Base-by-base conservation (phyloP, 2,329 filamentous ascomycete species). In the Thielaviopsis musarum region DNA sequence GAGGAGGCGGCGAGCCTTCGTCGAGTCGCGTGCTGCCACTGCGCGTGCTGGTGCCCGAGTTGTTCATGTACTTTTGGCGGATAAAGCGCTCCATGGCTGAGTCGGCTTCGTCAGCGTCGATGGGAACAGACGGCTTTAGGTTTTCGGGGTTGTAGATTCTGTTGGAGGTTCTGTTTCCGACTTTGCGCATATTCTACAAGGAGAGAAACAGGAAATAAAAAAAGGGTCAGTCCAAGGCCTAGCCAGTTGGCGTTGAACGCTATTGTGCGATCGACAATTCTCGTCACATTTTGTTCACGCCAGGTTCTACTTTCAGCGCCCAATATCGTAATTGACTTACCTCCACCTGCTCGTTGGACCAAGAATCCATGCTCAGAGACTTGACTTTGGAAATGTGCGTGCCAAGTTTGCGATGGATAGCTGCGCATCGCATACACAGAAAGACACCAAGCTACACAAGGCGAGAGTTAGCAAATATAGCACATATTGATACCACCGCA, bases 361-460 rank as follows among this genome's bases (percentile, higher is more conserved):
- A 98, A 65, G 86, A 93, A 73, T 98, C 93, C 91, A 98, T 97
- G 71, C 87, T 97, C 74, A 98, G 73, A 45, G 91, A 97, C 73
- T 98, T 98, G 75, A 98, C 90, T 72, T 98, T 98, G 65, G 91
- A 96, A 64, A 98, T 89, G 72, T 98, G 93, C 49, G 93, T 97
- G 63, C 93, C 93, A 67, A 98, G 77, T 73, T 97, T 97, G 68
- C 93, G 88, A 75, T 98, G 93, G 68, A 97, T 81, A 59, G 90
- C 82, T 58, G 91, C 93, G 77, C 93, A 98, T 70, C 93, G 88
- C 87, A 98, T 94, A 74, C 93, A 98, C 56, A 98, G 77, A 70
- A 98, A 98, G 64, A 97, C 83, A 62, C 93, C 93, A 73, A 98
- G 76, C 88, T 96, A 64, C 28, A 19, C n/a, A 38, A 26, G 19